Percentiles rank a stretch among this genome's conserved stretches.
phyloP scores from a whole-genome alignment of 139 green algal genomes.

The Spirogloea muscicola region DNA sequence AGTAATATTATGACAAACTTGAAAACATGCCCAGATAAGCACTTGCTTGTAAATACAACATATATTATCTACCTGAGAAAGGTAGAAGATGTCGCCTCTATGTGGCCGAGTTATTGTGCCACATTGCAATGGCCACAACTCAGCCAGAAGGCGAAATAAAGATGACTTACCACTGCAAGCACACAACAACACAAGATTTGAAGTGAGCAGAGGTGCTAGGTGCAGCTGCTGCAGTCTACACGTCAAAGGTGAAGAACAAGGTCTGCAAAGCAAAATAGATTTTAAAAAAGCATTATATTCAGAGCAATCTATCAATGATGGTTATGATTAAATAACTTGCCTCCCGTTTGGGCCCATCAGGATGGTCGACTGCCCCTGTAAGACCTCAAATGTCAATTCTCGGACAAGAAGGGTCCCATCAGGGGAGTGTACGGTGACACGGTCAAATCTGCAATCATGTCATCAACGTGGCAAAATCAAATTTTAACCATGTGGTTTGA shows the following conservation, averaged over 20 bases:
- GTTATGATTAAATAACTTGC: constrained; percentile 37
- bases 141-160: constrained; percentile 52
- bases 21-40: no score
- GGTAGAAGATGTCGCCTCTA: constrained; percentile 39
- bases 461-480: no score
- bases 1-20: no score
- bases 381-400: constrained; percentile 40
- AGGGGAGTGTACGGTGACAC: constrained; percentile 78
- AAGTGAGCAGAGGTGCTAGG: no score
- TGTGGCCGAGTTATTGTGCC: constrained; percentile 38
- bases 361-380: constrained; percentile 42
- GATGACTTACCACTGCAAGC: constrained; percentile 54
- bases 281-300: no score
- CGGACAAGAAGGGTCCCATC: constrained; percentile 75
- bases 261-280: no score
- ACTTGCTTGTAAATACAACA: no score
- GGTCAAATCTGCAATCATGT: constrained; percentile 56
- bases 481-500: no score
- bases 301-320: no score
- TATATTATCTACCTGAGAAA: constrained; percentile 43
- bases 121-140: constrained; percentile 49
- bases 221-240: no score
- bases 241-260: no score
- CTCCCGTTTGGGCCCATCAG: constrained; percentile 49
- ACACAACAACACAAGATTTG: neutral